Conservation (phyloP, 371 early-diverging fungal species). For the Blastocladiella emersonii region DNA sequence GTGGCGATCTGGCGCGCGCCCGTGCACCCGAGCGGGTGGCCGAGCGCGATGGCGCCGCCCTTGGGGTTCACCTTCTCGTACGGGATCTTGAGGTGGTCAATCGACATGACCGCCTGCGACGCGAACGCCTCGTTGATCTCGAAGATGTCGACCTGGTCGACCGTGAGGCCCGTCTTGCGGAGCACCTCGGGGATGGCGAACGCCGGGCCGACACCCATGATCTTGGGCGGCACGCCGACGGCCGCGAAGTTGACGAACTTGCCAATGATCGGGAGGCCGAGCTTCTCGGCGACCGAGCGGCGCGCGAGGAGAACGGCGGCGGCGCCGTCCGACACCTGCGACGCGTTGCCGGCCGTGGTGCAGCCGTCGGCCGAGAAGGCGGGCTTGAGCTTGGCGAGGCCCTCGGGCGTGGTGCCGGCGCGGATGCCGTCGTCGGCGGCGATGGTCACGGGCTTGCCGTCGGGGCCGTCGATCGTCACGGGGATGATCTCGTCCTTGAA, state of each 20-base stretch:
- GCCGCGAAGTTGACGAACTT: conserved; percentile 78
- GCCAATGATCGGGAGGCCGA: conserved; percentile 73
- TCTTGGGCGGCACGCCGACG: conserved; percentile 83
- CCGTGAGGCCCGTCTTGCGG: conserved; percentile 59
- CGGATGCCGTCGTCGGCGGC: conserved; percentile 90
- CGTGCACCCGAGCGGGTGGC: conserved; percentile 84
- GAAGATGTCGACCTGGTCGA: conserved; percentile 65
- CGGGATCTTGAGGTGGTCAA: conserved; percentile 71
- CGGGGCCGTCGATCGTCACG: conserved; percentile 57
- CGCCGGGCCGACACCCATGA: conserved; percentile 96
- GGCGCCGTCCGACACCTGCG: conserved; percentile 97
- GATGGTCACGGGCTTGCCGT: conserved; percentile 44
- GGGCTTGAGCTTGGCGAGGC: conserved; percentile 74
- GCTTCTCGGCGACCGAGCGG: conserved; percentile 78
- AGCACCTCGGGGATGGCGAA: conserved; percentile 84
- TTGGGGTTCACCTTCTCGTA: conserved; percentile 89
- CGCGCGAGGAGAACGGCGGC: conserved; percentile 92
- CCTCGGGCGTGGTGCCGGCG: conserved; percentile 56
- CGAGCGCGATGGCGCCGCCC: conserved; percentile 97
- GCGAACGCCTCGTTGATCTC: conserved; percentile 98
- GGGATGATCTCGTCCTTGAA: conserved; percentile 91
- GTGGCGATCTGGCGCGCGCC: conserved; percentile 96
- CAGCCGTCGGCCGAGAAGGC: conserved; percentile 76
- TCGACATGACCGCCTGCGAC: conserved; percentile 86
- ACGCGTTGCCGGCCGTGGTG: conserved; percentile 95